Evolutionary conservation across 2,329 filamentous ascomycete genomes (phyloP).

Genomic region (Fusarium liriodendri): DNA sequence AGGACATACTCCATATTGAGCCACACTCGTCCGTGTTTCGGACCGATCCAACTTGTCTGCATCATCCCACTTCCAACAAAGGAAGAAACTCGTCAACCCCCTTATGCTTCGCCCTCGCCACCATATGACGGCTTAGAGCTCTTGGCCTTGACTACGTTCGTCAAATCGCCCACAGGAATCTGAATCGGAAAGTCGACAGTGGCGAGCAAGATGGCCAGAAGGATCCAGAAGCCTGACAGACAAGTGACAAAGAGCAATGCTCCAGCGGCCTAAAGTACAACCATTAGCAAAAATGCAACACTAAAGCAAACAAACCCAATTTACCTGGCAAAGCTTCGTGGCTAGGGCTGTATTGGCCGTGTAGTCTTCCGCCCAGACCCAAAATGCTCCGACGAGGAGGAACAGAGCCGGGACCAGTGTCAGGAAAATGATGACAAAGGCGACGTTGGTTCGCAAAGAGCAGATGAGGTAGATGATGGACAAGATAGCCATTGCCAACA

Average conservation of each 20-base stretch:
- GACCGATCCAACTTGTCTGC: not conserved
- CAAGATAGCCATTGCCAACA: slow-evolving; percentile 72
- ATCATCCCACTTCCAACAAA: not conserved
- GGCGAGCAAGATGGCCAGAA: slow-evolving; percentile 63
- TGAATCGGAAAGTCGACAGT: slow-evolving; percentile 65
- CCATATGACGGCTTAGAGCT: slow-evolving; percentile 6
- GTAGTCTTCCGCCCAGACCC: slow-evolving; percentile 57
- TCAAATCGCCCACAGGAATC: slow-evolving; percentile 66
- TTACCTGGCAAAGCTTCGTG: not conserved
- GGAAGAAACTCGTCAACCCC: not conserved
- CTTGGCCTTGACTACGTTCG: slow-evolving; percentile 53
- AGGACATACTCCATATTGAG: not conserved
- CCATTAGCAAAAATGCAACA: not conserved
- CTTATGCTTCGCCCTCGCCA: not conserved
- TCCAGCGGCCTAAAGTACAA: slow-evolving; percentile 53
- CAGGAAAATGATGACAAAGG: slow-evolving; percentile 76
- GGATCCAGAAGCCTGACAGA: slow-evolving; percentile 64
- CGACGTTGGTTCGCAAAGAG: slow-evolving; percentile 76
- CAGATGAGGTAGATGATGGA: slow-evolving; percentile 75
- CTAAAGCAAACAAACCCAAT: not conserved
- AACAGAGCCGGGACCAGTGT: slow-evolving; percentile 67
- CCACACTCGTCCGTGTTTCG: not conserved
- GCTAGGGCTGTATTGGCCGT: slow-evolving; percentile 31
- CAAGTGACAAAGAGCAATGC: slow-evolving; percentile 60
- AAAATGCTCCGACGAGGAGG: slow-evolving; percentile 70